Percentiles rank a stretch among this genome's conserved stretches.
Evolutionary conservation across 345 rosid genomes (phyloP).

Genomic region (Brassica carinata): DNA sequence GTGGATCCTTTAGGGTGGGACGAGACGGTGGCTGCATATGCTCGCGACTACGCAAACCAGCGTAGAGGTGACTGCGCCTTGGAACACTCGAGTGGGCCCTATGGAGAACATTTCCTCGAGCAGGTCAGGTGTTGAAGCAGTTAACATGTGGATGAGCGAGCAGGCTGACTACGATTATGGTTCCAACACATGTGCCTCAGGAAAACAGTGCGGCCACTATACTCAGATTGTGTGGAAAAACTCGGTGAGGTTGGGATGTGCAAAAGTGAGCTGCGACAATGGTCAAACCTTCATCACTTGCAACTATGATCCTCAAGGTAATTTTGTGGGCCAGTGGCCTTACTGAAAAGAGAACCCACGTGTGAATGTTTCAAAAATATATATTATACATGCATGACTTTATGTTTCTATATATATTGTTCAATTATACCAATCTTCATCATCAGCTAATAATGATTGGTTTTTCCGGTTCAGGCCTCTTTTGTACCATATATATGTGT

Average conservation of each 20-base stretch:
- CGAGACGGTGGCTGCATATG: conserved; percentile 46
- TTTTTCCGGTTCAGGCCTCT: background rate
- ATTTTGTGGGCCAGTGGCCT: conserved; percentile 35
- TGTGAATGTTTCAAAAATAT: conserved; percentile 5
- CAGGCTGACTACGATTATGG: conserved; percentile 45
- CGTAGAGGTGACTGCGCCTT: conserved; percentile 48
- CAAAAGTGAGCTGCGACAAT: conserved; percentile 57
- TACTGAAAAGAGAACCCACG: conserved; percentile 17
- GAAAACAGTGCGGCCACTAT: conserved; percentile 57
- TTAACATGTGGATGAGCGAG: conserved; percentile 59
- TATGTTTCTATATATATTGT: conserved; percentile 4
- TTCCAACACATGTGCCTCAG: conserved; percentile 49
- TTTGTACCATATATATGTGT: background rate
- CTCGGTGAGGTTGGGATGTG: conserved; percentile 59
- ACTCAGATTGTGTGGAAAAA: conserved; percentile 74
- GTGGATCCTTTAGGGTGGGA: conserved; percentile 57
- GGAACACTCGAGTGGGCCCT: conserved; percentile 50
- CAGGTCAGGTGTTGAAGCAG: conserved; percentile 48
- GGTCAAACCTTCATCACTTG: conserved; percentile 56
- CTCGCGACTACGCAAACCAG: conserved; percentile 42
- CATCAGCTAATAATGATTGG: background rate
- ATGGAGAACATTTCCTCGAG: conserved; percentile 61
- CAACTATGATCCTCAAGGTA: conserved; percentile 56
- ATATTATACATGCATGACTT: background rate
- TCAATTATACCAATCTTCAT: background rate